phyloP scores from a whole-genome alignment of 1,284 basidiomycete species.

The Cryptococcus hybrid region DNA sequence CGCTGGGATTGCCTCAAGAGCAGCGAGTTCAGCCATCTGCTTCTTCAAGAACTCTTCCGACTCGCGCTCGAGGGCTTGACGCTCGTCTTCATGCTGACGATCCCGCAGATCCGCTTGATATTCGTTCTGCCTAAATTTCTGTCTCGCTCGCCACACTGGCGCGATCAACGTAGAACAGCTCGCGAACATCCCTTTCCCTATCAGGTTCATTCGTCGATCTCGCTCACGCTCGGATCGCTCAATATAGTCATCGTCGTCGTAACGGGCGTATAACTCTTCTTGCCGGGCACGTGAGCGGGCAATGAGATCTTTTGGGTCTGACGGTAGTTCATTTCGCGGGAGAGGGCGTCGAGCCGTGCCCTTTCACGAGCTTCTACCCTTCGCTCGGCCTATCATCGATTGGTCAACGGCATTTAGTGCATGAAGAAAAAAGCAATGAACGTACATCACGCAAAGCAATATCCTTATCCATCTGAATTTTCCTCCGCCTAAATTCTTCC shows the following conservation, averaged over 20 bases:
- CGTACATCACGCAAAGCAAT: slow-evolving; percentile 75
- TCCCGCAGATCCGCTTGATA: slow-evolving; percentile 79
- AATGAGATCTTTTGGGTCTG: slow-evolving; percentile 63
- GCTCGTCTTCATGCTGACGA: slow-evolving; percentile 73
- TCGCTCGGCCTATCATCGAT: slow-evolving; percentile 50
- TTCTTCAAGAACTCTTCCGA: slow-evolving; percentile 82
- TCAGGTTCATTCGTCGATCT: slow-evolving; percentile 55
- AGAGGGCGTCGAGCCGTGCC: slow-evolving; percentile 67
- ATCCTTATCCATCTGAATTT: slow-evolving; percentile 70
- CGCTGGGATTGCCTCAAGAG: not conserved
- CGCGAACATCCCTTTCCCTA: too few relatives aligned
- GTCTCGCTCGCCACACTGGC: slow-evolving; percentile 10
- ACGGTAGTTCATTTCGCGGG: slow-evolving; percentile 70
- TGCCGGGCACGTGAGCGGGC: slow-evolving; percentile 69
- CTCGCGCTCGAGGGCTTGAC: slow-evolving; percentile 75
- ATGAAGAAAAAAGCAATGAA: slow-evolving; percentile 16
- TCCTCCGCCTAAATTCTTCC: slow-evolving; percentile 73
- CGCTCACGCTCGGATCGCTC: slow-evolving; percentile 36
- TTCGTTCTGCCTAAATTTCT: slow-evolving; percentile 66
- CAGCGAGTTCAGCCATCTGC: slow-evolving; percentile 88
- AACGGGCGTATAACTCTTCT: slow-evolving; percentile 67
- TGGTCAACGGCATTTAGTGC: not conserved
- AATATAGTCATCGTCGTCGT: slow-evolving; percentile 89
- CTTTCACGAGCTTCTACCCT: slow-evolving; percentile 73
- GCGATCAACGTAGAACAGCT: too few relatives aligned